Percentiles rank a stretch among this genome's conserved stretches.
Evolutionary conservation across 176 grass and related monocot genomes (phyloP).

Genomic region (Aechmea fasciata): DNA sequence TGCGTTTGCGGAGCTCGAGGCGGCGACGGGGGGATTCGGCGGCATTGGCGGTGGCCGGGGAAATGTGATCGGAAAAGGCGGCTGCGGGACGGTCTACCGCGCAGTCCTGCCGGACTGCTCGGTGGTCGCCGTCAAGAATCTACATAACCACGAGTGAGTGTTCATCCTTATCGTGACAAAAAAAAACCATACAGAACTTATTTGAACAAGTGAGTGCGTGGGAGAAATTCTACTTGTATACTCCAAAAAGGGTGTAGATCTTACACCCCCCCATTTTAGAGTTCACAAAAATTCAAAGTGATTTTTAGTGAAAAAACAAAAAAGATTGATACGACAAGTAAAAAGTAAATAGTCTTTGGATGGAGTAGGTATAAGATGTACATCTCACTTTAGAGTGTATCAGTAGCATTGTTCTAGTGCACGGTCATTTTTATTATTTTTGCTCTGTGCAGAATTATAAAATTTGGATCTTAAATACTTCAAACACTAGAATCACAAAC

Average conservation of each 20-base stretch:
- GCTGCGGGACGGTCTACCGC: slow-evolving; percentile 85
- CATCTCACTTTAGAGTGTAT: too few relatives aligned
- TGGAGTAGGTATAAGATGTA: too few relatives aligned
- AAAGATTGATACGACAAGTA: too few relatives aligned
- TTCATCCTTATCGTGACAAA: background rate
- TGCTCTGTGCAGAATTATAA: too few relatives aligned
- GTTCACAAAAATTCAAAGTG: background rate
- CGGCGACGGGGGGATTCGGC: slow-evolving; percentile 23
- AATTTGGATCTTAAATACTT: too few relatives aligned
- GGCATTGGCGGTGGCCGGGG: slow-evolving; percentile 45
- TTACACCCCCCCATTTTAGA: background rate
- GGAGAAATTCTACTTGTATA: too few relatives aligned
- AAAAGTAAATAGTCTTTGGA: too few relatives aligned
- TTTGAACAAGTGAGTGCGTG: slow-evolving; percentile 29
- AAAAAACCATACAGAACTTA: slow-evolving; percentile 9
- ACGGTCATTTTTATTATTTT: too few relatives aligned
- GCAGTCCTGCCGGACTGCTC: slow-evolving; percentile 61
- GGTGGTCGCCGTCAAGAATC: slow-evolving; percentile 90
- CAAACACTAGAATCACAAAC: too few relatives aligned
- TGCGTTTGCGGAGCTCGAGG: slow-evolving; percentile 82
- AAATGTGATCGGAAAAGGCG: slow-evolving; percentile 86
- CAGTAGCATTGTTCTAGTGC: too few relatives aligned
- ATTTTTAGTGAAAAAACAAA: too few relatives aligned
- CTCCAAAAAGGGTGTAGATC: background rate
- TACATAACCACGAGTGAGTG: slow-evolving; percentile 56